Base-by-base conservation (phyloP, 306 rosid genomes). In the Lathyrus sativus region DNA sequence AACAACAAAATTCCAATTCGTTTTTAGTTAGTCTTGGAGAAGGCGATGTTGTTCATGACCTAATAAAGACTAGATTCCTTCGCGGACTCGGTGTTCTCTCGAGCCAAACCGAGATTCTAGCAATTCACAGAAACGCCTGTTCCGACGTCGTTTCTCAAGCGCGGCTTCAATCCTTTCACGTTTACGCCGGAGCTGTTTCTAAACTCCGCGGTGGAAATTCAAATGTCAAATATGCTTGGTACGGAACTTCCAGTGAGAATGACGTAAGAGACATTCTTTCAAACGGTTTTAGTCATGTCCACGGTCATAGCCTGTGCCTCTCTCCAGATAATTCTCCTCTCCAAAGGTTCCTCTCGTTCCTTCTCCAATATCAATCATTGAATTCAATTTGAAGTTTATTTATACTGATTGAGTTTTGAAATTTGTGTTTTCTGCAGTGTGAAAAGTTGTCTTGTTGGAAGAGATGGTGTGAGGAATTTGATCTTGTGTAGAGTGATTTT, bases 151-250 rank as follows among this genome's bases (percentile, higher is more conserved):
- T 74, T 55, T 83, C 79, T 0, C 85, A 83, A 8, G 97, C 99
- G 1, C 74, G 84, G 13, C 74, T 84, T 55, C 86, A 76, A 13
- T 67, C 87, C 14, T 95, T 95, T 76, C 89, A 68, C 71, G 19
- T 88, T 53, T 80, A 82, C 39, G 35, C 63, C 11, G 74, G 45
- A 57, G 97, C 99, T 3, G 63, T 76, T 13, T 85, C 64, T n/a
- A 81, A 56, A n/a, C 80, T 76, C 6, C 80, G 83, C 11, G 76
- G 70, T 2, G 97, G 96, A 0, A 41, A 82, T 66, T 87, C 97
- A 13, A 87, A 87, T 29, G 80, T 88, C 2, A 86, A 74, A 60
- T 88, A 88, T 33, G 96, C 89, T 62, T 95, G 99, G 99, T 87
- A 64, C n/a, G 80, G 83, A 0, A 43, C 85, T 31, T 70, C 81